Base-by-base conservation (phyloP, 805 yeast species). In the Saccharomycopsis malanga region DNA sequence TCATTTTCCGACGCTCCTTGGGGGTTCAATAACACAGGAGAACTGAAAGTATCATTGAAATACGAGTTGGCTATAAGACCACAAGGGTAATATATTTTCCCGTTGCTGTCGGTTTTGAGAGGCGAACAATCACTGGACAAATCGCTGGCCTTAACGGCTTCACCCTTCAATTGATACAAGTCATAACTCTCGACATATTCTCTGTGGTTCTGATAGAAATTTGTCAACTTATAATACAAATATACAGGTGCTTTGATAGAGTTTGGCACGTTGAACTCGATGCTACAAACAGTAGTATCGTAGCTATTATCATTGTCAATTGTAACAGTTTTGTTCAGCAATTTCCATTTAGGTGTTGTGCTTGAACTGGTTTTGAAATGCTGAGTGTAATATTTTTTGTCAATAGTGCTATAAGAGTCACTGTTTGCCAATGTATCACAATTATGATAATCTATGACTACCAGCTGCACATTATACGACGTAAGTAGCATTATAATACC, bases 151-250 rank as follows among this genome's bases (percentile, higher is more conserved):
- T 71, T 44, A 5, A 83, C 80, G 2, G 93, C 87, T 24, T 74
- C 63, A 1, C 98, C 98, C 52, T 77, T 76, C 43, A 93, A 61
- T 65, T 93, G 98, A 32, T 73, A 70, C 63, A 83, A 74, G 61
- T 88, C 95, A 63, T 74, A 85, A 12, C 95, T 83, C 52, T 80
- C 81, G 29, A 93, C 98, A 60, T 88, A 93, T 53, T 91, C 87
- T 52, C 98, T 77, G 66, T 93, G 98, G 63, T 93, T 93, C 64
- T 93, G 98, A 63, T 73, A 88, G 63, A 91, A 93, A 63, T 88
- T 88, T 34, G 97, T 89, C 59, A 93, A 69, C 55, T 80, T 79
- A 68, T 93, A 93, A 66, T 87, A 93, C 56, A 88, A 59, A 61
- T 72, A 88, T 4, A 88, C 58, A 2, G 95, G 87, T 1, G 81